Conservation (phyloP, 306 rosid species). For the Mimosa bimucronata region DNA sequence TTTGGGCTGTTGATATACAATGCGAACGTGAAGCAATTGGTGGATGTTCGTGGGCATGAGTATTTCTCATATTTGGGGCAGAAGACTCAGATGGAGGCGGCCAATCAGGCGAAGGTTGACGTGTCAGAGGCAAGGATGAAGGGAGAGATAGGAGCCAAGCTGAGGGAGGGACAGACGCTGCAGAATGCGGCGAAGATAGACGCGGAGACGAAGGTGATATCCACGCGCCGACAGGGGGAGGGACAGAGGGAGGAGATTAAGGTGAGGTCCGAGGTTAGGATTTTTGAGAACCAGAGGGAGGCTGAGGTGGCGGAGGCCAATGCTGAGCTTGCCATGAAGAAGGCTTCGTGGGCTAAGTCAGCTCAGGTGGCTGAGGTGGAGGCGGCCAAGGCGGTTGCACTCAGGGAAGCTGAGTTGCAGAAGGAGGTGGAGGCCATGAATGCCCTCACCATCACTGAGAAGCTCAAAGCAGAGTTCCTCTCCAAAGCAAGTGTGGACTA, state of each 20-base stretch:
- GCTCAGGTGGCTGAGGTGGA: conserved; percentile 47
- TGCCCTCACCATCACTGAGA: conserved; percentile 38
- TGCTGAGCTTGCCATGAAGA: conserved; percentile 42
- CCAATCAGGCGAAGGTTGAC: conserved; percentile 56
- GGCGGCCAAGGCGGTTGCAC: conserved; percentile 38
- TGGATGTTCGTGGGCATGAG: conserved; percentile 62
- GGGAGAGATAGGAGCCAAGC: conserved; percentile 37
- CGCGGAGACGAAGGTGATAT: conserved; percentile 38
- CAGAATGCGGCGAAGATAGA: conserved; percentile 44
- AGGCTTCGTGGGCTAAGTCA: conserved; percentile 18
- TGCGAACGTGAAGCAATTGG: conserved; percentile 65
- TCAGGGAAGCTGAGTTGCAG: conserved; percentile 42
- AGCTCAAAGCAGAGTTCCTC: conserved; percentile 44
- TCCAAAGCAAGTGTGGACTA: conserved; percentile 47
- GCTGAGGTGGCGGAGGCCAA: conserved; percentile 43
- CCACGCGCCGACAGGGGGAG: conserved; percentile 32
- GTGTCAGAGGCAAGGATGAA: conserved; percentile 46
- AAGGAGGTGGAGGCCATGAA: conserved; percentile 48
- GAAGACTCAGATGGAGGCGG: conserved; percentile 73
- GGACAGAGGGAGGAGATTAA: conserved; percentile 38
- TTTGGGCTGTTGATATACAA: conserved; percentile 69
- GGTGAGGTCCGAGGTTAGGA: conserved; percentile 33
- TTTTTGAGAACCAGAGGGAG: conserved; percentile 45
- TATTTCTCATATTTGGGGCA: conserved; percentile 72
- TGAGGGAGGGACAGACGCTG: conserved; percentile 35